Evolutionary conservation across 768 basidiomycete genomes (phyloP), one percentile per base, ranked within the genome.

Genomic region (Russula sp.): DNA sequence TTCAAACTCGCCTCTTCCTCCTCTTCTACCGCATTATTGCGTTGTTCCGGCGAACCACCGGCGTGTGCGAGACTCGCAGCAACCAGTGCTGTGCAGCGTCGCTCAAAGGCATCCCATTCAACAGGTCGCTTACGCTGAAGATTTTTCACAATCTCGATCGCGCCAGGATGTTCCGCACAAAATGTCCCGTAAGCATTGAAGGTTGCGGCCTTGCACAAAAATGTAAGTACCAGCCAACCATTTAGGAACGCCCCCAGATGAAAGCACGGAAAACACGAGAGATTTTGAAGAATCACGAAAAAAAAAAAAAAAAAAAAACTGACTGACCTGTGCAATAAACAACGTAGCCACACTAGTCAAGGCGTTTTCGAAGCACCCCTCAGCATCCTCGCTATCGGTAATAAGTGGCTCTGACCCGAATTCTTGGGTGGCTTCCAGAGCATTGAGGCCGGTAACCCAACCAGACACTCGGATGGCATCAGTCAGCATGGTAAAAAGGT

Each of bases 51-150:
- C 35, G 31, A 40, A 47, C 16, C 31, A 18, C 40, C 39, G 9
- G 50, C 47, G 18, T 13, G 32, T 39, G 40, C 37, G 18, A 60
- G 54, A 56, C 22, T 66, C 13, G 67, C 79, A 69, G 64, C 79
- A 74, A 84, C 77, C 67, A 85, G 77, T 6, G 75, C 71, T 1
- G 85, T 82, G 70, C 93, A 97, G 14, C 82, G 84, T 51, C 85
- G 83, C 70, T 98, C 95, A 69, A 87, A 97, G 9, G 82, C 79
- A 22, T 89, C 87, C 87, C 94, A 95, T 71, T 95, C 92, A 0
- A 78, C 62, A 1, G 85, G 79, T 65, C 84, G 79, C 57, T 84
- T 84, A 40, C 82, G 77, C 44, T 84, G 82, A 20, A 86, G 79
- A 55, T 80, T 82, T 62, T 88, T 84, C 0, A 96, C 77, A 27